Evolutionary conservation across 1,284 basidiomycete genomes (phyloP), one percentile per base, ranked within the genome.

Genomic region (Moniliophthora roreri): DNA sequence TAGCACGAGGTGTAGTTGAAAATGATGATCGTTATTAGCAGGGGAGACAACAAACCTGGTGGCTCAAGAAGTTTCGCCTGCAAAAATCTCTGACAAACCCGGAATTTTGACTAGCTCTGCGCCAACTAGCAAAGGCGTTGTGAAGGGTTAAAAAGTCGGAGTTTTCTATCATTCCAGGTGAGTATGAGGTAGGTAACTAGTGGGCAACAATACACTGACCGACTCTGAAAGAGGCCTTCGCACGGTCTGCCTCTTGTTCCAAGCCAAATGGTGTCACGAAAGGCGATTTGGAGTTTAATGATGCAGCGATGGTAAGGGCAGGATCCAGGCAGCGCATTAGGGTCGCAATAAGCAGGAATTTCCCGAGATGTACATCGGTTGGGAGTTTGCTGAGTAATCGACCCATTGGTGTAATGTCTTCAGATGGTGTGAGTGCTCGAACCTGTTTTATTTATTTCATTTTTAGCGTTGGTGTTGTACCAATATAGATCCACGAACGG

Each of bases 81-180:
- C 95, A 97, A 66, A 95, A 96, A 48, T 86, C 85, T 46, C 84
- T 76, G 32, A 85, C 82, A 60, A 77, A 77, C 50, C 69, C 72
- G 13, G 76, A 69, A 62, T 91, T 93, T 8, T 78, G 76, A 18
- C 82, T 89, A n/a, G 88, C 89, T 54, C 82, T 78, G 16, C 94
- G 80, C 95, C 96, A 99, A 56, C 84, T 87, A 8, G 85, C 75
- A 70, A 95, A 99, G 0, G 91, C 95, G 61, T 95, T 91, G 63
- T 95, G 93, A 40, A 96, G 83, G 0, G 95, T 97, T 58, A 98
- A 65, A 68, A 99, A 99, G 68, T 99, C 96, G n/a, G 91, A 95
- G 69, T 97, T 92, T 57, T 93, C 94, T 93, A 60, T 13, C 49
- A 48, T 34, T 18, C n/a, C 10, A 53, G 18, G 11, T 15, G 20